Conservation (phyloP, 768 basidiomycete species). For the Lyophyllum atratum region DNA sequence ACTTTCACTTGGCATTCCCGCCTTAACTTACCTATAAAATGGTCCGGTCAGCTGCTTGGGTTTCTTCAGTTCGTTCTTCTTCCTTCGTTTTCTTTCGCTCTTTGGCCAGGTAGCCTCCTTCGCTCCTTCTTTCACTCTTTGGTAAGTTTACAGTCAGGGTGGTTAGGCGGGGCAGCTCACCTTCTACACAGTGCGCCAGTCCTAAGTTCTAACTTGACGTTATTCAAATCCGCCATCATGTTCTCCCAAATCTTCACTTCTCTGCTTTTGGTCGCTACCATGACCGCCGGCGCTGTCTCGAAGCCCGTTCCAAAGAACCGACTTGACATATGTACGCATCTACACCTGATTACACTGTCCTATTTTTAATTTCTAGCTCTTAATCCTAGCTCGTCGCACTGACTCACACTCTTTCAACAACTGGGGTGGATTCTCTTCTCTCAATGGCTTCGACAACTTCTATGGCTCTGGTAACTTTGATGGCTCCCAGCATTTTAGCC, state of each 20-base stretch:
- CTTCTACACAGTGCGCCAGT: background rate
- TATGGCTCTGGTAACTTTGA: slow-evolving; percentile 38
- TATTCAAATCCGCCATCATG: slow-evolving; percentile 31
- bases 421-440: slow-evolving; percentile 34
- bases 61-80: slow-evolving; percentile 25
- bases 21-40: slow-evolving; percentile 2
- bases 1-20: too few relatives aligned
- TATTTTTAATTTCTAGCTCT: background rate
- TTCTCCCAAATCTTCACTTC: slow-evolving; percentile 35
- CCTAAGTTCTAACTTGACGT: slow-evolving; percentile 8
- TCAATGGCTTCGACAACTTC: slow-evolving; percentile 38
- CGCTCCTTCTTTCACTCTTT: slow-evolving; percentile 23
- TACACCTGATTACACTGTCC: background rate
- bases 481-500: slow-evolving; percentile 24
- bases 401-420: slow-evolving; percentile 30
- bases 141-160: slow-evolving; percentile 20
- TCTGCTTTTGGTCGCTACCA: slow-evolving; percentile 27
- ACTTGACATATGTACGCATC: slow-evolving; percentile 8
- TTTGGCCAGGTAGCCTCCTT: slow-evolving; percentile 39
- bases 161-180: too few relatives aligned
- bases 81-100: slow-evolving; percentile 24
- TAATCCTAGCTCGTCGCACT: slow-evolving; percentile 16
- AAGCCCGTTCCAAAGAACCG: slow-evolving; percentile 23
- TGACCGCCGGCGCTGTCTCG: slow-evolving; percentile 30
- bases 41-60: background rate